Percentiles rank a stretch among this genome's conserved stretches.
phyloP scores from a whole-genome alignment of 257 asterid species.

The Lithospermum erythrorhizon region DNA sequence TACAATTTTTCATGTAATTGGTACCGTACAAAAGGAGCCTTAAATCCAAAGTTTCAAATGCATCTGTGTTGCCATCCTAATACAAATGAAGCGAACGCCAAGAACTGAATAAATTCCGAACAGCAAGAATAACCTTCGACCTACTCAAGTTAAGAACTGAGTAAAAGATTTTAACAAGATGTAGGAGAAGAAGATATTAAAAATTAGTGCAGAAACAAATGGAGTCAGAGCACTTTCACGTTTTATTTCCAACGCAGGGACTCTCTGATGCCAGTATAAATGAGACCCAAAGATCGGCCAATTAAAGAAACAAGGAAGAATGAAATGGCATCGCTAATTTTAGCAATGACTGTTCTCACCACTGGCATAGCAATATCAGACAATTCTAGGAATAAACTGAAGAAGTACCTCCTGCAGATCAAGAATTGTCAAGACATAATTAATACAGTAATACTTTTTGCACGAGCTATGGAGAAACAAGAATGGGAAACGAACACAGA shows the following conservation, averaged over 20 bases:
- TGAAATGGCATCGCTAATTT: constrained; percentile 73
- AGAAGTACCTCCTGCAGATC: constrained; percentile 70
- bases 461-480: neutral
- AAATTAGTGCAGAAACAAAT: neutral
- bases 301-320: constrained; percentile 80
- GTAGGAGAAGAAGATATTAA: neutral
- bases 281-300: constrained; percentile 89
- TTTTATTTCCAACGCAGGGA: constrained; percentile 70
- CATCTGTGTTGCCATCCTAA: no score
- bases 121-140: neutral
- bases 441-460: neutral
- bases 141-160: neutral
- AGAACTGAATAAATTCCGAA: no score
- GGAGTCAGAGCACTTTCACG: constrained; percentile 10
- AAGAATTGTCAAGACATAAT: neutral
- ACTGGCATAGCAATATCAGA: constrained; percentile 67
- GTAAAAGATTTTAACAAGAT: no score
- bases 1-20: no score
- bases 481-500: neutral
- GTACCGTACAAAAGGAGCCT: no score
- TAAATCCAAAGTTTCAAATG: no score
- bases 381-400: constrained; percentile 58
- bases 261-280: constrained; percentile 85
- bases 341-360: constrained; percentile 45
- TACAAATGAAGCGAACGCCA: no score